A percentile compares a stretch with the other conserved stretches of the same genome.
These are phyloP conservation scores for Rubus idaeus DNA, from an alignment of 306 rosid genomes.

Conservation along the genomic window DNA sequence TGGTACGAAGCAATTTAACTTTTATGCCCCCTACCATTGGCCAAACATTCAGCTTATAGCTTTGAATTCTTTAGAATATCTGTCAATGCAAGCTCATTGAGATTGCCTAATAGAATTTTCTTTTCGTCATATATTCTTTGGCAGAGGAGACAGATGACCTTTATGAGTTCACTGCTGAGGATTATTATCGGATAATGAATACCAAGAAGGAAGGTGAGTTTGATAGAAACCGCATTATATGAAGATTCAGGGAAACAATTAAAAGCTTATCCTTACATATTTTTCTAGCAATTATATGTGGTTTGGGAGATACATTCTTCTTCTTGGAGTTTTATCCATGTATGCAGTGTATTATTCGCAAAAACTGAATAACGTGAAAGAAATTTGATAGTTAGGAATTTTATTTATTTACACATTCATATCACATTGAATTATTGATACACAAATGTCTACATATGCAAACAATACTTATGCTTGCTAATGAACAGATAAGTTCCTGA, in stretches of 20 bases:
- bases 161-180: slow-evolving; percentile 79
- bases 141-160: slow-evolving; percentile 66
- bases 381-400: background rate
- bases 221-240: background rate
- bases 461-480: background rate
- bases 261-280: background rate
- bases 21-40: background rate
- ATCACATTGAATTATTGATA: background rate
- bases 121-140: slow-evolving; percentile 15
- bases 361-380: background rate
- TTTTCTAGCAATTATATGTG: background rate
- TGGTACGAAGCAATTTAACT: slow-evolving; percentile 38
- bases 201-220: slow-evolving; percentile 69
- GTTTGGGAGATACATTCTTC: background rate
- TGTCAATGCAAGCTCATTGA: background rate
- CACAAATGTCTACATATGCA: background rate
- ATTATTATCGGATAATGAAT: slow-evolving; percentile 59
- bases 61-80: background rate
- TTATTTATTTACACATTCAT: background rate
- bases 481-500: slow-evolving; percentile 65
- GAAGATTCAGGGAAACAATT: background rate
- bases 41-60: background rate
- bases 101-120: background rate
- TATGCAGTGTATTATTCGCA: background rate
- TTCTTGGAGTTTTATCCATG: background rate